These are phyloP conservation scores for Lasiodiplodia citricola DNA, from an alignment of 2,329 filamentous ascomycete genomes.

Conservation along the genomic window DNA sequence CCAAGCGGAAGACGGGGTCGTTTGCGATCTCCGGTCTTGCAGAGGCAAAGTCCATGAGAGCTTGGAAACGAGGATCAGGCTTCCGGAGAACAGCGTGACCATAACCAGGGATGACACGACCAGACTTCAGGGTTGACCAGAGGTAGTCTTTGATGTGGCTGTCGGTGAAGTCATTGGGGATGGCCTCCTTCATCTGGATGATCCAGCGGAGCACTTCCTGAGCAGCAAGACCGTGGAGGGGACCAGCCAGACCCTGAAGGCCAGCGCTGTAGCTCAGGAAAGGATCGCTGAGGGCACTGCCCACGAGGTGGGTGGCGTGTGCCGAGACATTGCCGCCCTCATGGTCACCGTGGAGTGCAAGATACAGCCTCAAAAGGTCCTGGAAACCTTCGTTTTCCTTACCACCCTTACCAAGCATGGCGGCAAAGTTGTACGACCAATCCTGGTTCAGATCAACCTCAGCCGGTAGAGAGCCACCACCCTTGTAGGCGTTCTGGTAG, in stretches of 20 bases:
- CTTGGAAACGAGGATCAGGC: conserved; percentile 95
- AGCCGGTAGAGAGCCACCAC: conserved; percentile 74
- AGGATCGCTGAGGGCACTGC: conserved; percentile 90
- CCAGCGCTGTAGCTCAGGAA: conserved; percentile 97
- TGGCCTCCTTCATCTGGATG: conserved; percentile 88
- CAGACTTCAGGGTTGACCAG: conserved; percentile 90
- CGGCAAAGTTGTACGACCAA: conserved; percentile 98
- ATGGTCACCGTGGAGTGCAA: conserved; percentile 96
- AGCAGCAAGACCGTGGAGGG: conserved; percentile 88
- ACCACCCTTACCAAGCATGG: conserved; percentile 90
- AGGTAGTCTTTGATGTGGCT: conserved; percentile 87
- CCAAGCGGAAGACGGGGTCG: conserved; percentile 91
- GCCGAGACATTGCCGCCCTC: conserved; percentile 98
- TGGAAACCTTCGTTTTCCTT: conserved; percentile 92
- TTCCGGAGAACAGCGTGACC: conserved; percentile 96
- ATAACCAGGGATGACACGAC: conserved; percentile 92
- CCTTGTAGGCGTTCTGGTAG: conserved; percentile 86
- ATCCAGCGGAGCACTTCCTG: conserved; percentile 98
- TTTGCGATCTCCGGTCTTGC: conserved; percentile 81
- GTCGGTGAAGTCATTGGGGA: conserved; percentile 78
- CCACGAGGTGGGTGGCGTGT: conserved; percentile 92
- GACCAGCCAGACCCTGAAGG: conserved; percentile 93
- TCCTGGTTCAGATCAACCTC: conserved; percentile 84
- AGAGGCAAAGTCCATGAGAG: conserved; percentile 92
- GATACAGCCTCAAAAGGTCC: conserved; percentile 89